Evolutionary conservation across 2,329 filamentous ascomycete species (phyloP).

Genomic region (Rutstroemia sp.): DNA sequence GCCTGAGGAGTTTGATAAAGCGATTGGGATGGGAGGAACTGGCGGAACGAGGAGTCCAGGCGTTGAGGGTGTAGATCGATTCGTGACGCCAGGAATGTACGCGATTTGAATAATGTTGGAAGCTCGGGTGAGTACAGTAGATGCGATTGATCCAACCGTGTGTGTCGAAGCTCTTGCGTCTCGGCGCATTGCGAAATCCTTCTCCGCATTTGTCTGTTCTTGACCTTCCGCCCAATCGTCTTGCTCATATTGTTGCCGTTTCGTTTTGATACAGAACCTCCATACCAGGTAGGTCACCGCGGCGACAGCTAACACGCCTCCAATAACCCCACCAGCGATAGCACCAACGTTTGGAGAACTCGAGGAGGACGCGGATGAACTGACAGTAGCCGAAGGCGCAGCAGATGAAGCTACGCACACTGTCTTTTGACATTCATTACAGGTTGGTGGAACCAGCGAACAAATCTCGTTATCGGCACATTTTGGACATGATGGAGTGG

Average conservation of each 20-base stretch:
- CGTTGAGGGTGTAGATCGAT: constrained; percentile 78
- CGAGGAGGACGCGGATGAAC: constrained; percentile 27
- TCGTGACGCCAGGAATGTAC: constrained; percentile 95
- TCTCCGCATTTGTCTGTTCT: constrained; percentile 45
- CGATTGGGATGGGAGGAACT: constrained; percentile 80
- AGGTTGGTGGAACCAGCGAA: constrained; percentile 50
- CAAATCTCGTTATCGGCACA: constrained; percentile 50
- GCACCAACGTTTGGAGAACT: constrained; percentile 63
- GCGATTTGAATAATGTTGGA: constrained; percentile 99
- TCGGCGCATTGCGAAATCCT: constrained; percentile 46
- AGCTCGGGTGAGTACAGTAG: constrained; percentile 87
- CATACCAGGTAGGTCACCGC: constrained; percentile 73
- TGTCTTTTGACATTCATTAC: constrained; percentile 50
- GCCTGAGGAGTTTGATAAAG: constrained; percentile 47
- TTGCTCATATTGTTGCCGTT: constrained; percentile 58
- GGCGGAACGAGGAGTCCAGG: constrained; percentile 79
- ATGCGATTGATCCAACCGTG: constrained; percentile 87
- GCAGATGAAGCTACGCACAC: constrained; percentile 41
- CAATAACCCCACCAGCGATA: constrained; percentile 87
- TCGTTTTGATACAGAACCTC: constrained; percentile 79
- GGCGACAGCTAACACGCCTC: constrained; percentile 70
- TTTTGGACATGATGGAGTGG: constrained; percentile 49
- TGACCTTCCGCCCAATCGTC: constrained; percentile 47
- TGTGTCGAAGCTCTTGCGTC: constrained; percentile 70
- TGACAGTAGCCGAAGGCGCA: constrained; percentile 17